phyloP scores from a whole-genome alignment of 306 rosid species.

The Glycine tomentella region DNA sequence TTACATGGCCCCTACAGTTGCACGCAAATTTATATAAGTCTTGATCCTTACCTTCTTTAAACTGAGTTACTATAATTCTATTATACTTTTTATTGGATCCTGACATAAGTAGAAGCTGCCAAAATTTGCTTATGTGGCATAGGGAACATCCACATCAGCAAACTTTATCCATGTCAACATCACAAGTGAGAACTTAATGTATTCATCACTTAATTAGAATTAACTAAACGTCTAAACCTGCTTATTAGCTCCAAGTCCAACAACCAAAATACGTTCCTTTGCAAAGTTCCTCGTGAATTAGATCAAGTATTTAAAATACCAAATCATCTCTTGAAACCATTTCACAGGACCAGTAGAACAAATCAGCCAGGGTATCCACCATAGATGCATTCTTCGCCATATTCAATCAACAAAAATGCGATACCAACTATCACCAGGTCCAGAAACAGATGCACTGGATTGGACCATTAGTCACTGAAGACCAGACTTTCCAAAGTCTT shows the following conservation, averaged over 20 bases:
- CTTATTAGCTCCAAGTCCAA: conserved; percentile 50
- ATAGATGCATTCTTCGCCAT: conserved; percentile 61
- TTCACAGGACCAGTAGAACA: conserved; percentile 55
- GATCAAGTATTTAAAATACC: conserved; percentile 44
- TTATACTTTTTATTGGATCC: conserved; percentile 30
- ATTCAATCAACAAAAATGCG: conserved; percentile 68
- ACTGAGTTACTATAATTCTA: not conserved
- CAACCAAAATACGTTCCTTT: conserved; percentile 54
- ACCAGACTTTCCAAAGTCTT: not conserved
- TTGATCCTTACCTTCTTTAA: not conserved
- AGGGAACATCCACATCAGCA: conserved; percentile 3
- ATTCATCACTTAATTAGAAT: conserved; percentile 17
- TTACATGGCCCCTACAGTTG: too few relatives aligned
- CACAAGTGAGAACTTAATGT: not conserved
- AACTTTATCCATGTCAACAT: not conserved
- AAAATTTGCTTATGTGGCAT: conserved; percentile 13
- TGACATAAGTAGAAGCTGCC: conserved; percentile 1
- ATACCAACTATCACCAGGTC: conserved; percentile 64
- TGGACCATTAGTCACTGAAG: conserved; percentile 54
- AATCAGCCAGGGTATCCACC: conserved; percentile 66
- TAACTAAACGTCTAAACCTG: conserved; percentile 49
- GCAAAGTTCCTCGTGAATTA: conserved; percentile 60
- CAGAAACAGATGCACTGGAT: conserved; percentile 61
- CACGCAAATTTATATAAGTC: not conserved
- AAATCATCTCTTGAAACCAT: conserved; percentile 42